Base-by-base conservation (phyloP, 1,284 basidiomycete genomes). In the Sporisorium exsertum region DNA sequence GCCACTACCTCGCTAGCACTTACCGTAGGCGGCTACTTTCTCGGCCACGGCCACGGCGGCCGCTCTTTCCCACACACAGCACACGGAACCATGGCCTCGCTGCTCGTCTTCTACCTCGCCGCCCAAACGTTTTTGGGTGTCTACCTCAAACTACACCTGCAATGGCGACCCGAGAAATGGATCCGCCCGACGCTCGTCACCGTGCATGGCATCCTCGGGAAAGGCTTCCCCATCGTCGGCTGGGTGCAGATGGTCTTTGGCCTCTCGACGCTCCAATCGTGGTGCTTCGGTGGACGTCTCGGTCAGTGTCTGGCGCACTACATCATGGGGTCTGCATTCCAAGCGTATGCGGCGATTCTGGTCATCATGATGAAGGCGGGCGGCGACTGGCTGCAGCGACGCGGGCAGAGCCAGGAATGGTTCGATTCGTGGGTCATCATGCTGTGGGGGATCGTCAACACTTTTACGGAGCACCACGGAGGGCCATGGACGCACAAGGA, bases 81-180 rank as follows among this genome's bases (percentile, higher is more conserved):
- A 15, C 84, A 86, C 58, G 82, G 83, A 46, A 80, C 82, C 15
- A 58, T 83, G 29, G 82, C 82, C 4, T 76, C 62, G 9, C 26
- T 84, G 2, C 53, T 85, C 32, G 69, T 85, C 47, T 69, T 80
- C 52, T 73, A 79, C 43, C 68, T 86, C 13, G 59, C 64, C 3
- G 72, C 72, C 2, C 95, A 97, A 86, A 88, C 92, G 9, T 82
- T 84, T 18, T 87, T 94, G 56, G 95, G 95, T 7, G 89, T 95
- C 65, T 98, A 97, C 86, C 91, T 98, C 72, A 97, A 96, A 86
- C 87, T 96, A 5, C 96, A 98, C 86, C 91, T 97, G 22, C 89
- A 95, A 72, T 82, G 81, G 81, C 46, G 58, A n/a, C 67, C 64
- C 3, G 93, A 97, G 86, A 88, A 88, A 71, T 89, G 89, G 1